A percentile compares a stretch with the other conserved stretches of the same genome.
phyloP scores from a whole-genome alignment of 2,329 filamentous ascomycete species.

The Coleophoma crateriformis region DNA sequence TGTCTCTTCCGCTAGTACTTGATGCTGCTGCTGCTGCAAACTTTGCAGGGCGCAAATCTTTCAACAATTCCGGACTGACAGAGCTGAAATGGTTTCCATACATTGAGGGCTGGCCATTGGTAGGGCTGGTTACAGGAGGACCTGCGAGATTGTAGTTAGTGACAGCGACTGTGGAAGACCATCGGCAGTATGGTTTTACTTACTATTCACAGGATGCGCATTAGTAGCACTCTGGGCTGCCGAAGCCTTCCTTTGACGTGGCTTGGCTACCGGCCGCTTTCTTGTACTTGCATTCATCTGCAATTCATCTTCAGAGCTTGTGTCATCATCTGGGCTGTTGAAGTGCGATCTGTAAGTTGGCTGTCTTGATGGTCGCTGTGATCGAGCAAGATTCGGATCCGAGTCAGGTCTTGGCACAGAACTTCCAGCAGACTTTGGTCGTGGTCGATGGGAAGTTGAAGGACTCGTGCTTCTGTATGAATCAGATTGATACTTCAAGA shows the following conservation, averaged over 20 bases:
- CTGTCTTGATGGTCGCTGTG: conserved; percentile 3
- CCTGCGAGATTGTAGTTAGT: conserved; percentile 10
- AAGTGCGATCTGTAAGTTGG: not conserved
- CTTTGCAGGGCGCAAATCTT: conserved; percentile 10
- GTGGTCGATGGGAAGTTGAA: conserved; percentile 3
- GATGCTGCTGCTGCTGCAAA: conserved; percentile 10
- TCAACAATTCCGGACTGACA: not conserved
- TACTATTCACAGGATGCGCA: not conserved
- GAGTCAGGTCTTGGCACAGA: conserved; percentile 18
- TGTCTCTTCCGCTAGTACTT: not conserved
- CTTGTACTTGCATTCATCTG: not conserved
- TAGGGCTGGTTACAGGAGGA: conserved; percentile 13
- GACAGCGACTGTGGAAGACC: no score
- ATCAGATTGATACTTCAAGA: not conserved
- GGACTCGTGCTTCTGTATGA: conserved; percentile 7
- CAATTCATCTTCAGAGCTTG: conserved; percentile 9
- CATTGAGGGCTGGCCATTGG: conserved; percentile 17
- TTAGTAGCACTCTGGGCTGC: not conserved
- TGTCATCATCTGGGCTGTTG: conserved; percentile 2
- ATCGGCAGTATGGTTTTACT: not conserved
- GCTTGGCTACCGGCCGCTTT: not conserved
- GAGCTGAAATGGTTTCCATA: conserved; percentile 13
- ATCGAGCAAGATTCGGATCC: conserved; percentile 16
- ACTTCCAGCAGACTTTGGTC: not conserved
- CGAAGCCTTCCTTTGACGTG: not conserved